Evolutionary conservation across 1,284 basidiomycete species (phyloP).

Genomic region (Coniferiporia weirii): DNA sequence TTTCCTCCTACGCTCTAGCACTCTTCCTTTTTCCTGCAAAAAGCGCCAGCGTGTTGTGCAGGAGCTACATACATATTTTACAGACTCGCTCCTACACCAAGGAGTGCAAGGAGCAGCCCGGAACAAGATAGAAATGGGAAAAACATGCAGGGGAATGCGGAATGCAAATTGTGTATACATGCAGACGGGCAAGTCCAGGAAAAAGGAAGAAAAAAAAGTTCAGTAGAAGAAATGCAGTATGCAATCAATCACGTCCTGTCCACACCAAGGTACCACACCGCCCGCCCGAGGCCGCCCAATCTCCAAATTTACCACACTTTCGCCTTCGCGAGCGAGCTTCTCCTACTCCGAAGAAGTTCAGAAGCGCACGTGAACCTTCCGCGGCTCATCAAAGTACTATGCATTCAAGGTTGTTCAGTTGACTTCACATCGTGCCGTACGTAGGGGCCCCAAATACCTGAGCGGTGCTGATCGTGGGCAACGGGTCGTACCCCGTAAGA

Average conservation of each 20-base stretch:
- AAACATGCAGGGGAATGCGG: too few relatives aligned
- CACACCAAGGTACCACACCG: too few relatives aligned
- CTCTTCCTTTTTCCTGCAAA: neutral
- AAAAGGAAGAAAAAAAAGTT: too few relatives aligned
- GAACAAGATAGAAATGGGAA: too few relatives aligned
- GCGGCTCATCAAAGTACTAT: conserved; percentile 7
- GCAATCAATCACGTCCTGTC: neutral
- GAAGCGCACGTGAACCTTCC: too few relatives aligned
- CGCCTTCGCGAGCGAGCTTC: too few relatives aligned
- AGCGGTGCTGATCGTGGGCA: conserved; percentile 3
- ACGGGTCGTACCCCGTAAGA: conserved; percentile 9
- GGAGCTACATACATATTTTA: neutral
- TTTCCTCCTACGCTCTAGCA: neutral
- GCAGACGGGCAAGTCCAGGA: neutral
- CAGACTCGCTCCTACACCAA: too few relatives aligned
- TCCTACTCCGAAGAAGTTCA: too few relatives aligned
- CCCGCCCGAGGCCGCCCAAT: too few relatives aligned
- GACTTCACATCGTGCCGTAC: neutral
- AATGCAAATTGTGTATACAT: neutral
- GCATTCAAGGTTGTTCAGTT: conserved; percentile 1
- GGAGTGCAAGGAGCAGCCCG: too few relatives aligned
- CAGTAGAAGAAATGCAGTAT: too few relatives aligned
- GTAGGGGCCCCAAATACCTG: conserved; percentile 15
- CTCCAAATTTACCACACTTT: too few relatives aligned
- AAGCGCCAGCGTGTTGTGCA: conserved; percentile 9